A percentile compares a stretch with the other conserved stretches of the same genome.
phyloP scores from a whole-genome alignment of 345 rosid genomes.

The Carallia brachiata region DNA sequence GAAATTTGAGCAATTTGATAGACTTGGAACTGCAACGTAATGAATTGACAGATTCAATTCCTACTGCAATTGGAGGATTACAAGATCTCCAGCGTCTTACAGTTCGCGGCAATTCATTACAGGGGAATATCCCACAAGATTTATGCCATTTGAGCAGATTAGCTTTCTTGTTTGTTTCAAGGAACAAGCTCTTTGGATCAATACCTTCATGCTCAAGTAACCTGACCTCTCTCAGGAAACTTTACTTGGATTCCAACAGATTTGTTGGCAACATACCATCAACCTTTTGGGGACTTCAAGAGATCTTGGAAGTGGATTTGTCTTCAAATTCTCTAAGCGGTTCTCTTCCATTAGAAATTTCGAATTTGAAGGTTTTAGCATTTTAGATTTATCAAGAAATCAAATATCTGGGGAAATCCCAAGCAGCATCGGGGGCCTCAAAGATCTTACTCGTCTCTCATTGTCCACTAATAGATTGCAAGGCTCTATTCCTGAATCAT shows the following conservation, averaged over 20 bases:
- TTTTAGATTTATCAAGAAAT: slow-evolving; percentile 9
- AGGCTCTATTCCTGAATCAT: slow-evolving; percentile 14
- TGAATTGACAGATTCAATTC: slow-evolving; percentile 8
- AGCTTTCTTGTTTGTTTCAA: background rate
- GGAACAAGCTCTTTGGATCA: background rate
- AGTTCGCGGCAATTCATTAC: background rate
- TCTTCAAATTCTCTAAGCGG: slow-evolving; percentile 4
- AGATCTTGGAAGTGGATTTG: background rate
- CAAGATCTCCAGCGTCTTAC: background rate
- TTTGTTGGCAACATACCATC: background rate
- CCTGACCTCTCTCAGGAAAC: background rate
- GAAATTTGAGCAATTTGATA: slow-evolving; percentile 1
- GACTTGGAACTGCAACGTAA: background rate
- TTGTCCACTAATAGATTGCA: background rate
- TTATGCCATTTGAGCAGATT: background rate
- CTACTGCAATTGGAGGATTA: background rate
- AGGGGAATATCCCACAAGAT: background rate
- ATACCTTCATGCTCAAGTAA: background rate
- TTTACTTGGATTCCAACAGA: background rate
- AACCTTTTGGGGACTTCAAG: background rate
- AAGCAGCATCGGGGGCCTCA: background rate
- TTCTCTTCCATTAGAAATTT: background rate
- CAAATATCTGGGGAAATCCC: slow-evolving; percentile 18
- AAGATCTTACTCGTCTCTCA: background rate
- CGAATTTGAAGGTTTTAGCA: background rate